Percentiles rank a stretch among this genome's conserved stretches.
These are phyloP conservation scores for Cutaneotrichosporon sp. DNA, from an alignment of 1,284 basidiomycete species.

Conservation along the genomic window DNA sequence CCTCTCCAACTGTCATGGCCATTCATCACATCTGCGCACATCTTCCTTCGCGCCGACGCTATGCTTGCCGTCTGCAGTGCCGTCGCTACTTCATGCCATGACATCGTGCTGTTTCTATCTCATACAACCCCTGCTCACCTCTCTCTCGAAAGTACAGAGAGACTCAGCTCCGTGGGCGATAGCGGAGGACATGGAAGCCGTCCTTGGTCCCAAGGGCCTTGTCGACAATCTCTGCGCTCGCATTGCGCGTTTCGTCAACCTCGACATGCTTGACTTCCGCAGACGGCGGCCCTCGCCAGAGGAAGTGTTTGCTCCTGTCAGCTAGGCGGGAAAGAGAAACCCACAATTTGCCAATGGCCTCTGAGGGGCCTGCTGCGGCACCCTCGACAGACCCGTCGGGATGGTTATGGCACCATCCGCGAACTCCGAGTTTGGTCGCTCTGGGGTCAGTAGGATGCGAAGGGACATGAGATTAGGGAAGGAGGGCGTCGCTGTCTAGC, in stretches of 20 bases:
- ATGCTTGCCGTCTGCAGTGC: too few species aligned
- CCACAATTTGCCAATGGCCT: constrained; percentile 39
- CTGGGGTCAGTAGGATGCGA: constrained; percentile 19
- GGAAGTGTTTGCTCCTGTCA: constrained; percentile 26
- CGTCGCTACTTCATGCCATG: too few species aligned
- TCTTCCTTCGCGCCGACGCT: too few species aligned
- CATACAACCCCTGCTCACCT: too few species aligned
- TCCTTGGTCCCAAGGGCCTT: neutral
- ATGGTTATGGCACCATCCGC: constrained; percentile 44
- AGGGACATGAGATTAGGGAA: neutral
- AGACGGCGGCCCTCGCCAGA: constrained; percentile 32
- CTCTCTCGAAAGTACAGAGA: too few species aligned
- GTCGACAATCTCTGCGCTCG: neutral
- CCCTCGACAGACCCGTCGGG: constrained; percentile 44
- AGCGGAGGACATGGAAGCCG: neutral
- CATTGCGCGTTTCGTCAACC: constrained; percentile 24
- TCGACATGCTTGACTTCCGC: constrained; percentile 35
- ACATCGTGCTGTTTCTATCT: too few species aligned
- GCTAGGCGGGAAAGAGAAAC: constrained; percentile 4
- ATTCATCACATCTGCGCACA: too few species aligned
- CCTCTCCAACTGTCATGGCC: too few species aligned
- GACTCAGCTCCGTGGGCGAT: too few species aligned
- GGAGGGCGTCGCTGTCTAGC: too few species aligned
- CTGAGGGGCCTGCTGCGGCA: constrained; percentile 33
- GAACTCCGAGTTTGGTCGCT: constrained; percentile 33